A percentile compares a stretch with the other conserved stretches of the same genome.
These are phyloP conservation scores for carrot (Daucus carota) DNA, from an alignment of 129 eudicot species.

Conservation along the genomic window DNA sequence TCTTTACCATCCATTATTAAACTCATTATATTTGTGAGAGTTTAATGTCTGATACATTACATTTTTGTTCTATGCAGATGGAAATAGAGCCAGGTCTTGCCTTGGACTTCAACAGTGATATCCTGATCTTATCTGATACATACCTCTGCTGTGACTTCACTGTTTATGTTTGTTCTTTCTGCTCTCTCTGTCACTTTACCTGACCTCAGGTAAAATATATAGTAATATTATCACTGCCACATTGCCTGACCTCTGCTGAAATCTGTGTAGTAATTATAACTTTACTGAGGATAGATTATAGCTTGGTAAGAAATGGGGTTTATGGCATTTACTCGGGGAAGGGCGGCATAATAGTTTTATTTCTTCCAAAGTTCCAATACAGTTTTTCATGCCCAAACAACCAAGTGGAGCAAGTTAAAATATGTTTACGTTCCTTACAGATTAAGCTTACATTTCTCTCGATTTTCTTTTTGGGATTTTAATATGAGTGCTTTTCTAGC, in stretches of 20 bases:
- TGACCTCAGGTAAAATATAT: background rate
- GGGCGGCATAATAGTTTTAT: background rate
- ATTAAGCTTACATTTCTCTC: background rate
- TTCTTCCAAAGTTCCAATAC: too few relatives aligned
- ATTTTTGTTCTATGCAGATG: conserved; percentile 44
- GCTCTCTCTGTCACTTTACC: background rate
- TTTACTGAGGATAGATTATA: background rate
- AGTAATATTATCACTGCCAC: background rate
- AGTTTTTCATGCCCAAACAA: background rate
- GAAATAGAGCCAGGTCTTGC: conserved; percentile 73
- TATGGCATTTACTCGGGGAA: background rate
- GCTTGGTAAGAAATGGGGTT: background rate
- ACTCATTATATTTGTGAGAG: background rate
- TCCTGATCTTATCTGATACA: conserved; percentile 30
- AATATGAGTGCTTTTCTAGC: background rate
- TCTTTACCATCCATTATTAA: background rate
- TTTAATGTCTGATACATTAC: background rate
- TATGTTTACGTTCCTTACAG: background rate
- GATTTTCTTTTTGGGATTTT: background rate
- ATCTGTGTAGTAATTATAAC: background rate
- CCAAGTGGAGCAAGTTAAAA: background rate
- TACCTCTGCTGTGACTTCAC: background rate
- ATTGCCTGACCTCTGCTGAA: background rate
- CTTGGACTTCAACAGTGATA: conserved; percentile 74
- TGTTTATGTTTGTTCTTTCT: background rate